Evolutionary conservation across 139 green algal genomes (phyloP), one percentile per base, ranked within the genome.

Genomic region (Nannochloris sp.): DNA sequence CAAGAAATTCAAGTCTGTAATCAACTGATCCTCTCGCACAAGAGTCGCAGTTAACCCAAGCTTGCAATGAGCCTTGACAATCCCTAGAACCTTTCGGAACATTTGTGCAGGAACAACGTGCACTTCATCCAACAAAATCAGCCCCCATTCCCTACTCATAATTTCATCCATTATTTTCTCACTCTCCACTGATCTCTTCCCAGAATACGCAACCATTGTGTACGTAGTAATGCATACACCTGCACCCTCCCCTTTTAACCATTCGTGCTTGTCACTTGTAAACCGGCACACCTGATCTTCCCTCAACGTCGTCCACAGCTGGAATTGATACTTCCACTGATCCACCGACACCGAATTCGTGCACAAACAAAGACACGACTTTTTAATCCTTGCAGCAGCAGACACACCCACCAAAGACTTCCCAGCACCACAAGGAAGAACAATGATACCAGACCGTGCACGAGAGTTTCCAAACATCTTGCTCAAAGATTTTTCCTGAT

Each of bases 381-480:
- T 97, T 61, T 83, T 79, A 37, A 96, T 81, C 59, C 93, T 82
- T 1, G 77, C 71, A 1, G 91, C 87, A 2, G 93, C 93, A 14
- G 89, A 85, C 31, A 98, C 85, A 13, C 92, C 82, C 44, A 91
- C 87, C 50, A 99, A 75, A 5, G 73, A 87, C 77, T 99, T 98
- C 50, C 93, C 93, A 4, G 93, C 93, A 4, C 93, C 93, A 80
- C 93, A 99, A 4, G 93, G 93, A 66, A 99, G 79, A 60, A 98
- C 93, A 60, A 99, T 96, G 76, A 99, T 95, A 59, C 93, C 93
- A 33, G 74, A 89, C 11, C 87, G 75, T 6, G 89, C 89, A 8
- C 89, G 76, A 2, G 85, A 88, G 63, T 99, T 98, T 57, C 91
- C 91, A 87, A 99, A 99, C 93, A 99, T 99, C 79, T 98, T 98